Percentiles rank a stretch among this genome's conserved stretches.
Evolutionary conservation across 805 yeast genomes (phyloP).

Genomic region (Isabelozyma heimii): DNA sequence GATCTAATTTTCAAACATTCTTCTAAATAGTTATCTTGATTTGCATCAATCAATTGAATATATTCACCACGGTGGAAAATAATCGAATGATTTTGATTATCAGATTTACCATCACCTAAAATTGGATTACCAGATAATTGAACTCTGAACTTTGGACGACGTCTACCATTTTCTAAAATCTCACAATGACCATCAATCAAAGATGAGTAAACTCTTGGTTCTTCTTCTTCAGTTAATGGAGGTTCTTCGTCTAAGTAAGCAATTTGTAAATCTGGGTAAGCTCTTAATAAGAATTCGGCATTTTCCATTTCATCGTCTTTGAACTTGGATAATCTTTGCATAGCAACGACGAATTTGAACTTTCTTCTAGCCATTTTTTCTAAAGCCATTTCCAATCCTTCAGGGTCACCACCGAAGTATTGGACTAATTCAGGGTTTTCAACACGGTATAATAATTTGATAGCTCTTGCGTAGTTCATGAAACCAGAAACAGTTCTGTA

Average conservation of each 20-base stretch:
- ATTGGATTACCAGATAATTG: constrained; percentile 77
- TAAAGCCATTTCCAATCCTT: constrained; percentile 90
- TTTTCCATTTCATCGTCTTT: constrained; percentile 56
- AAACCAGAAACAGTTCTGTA: constrained; percentile 47
- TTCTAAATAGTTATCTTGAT: constrained; percentile 79
- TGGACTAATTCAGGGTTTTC: constrained; percentile 57
- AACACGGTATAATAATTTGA: constrained; percentile 41
- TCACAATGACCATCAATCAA: constrained; percentile 72
- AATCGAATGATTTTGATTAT: constrained; percentile 76
- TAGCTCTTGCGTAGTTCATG: constrained; percentile 47
- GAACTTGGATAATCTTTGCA: constrained; percentile 59
- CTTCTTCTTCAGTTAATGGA: constrained; percentile 39
- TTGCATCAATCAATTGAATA: constrained; percentile 77
- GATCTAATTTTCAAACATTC: constrained; percentile 79
- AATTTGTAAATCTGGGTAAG: constrained; percentile 66
- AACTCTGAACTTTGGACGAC: constrained; percentile 62
- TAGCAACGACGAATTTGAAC: constrained; percentile 61
- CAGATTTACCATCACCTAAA: constrained; percentile 82
- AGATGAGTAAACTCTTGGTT: constrained; percentile 53
- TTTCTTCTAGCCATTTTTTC: constrained; percentile 69
- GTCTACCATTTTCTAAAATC: constrained; percentile 53
- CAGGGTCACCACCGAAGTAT: constrained; percentile 98
- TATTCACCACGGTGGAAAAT: constrained; percentile 79
- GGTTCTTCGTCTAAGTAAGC: constrained; percentile 57
- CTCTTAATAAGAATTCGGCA: constrained; percentile 56